phyloP scores from a whole-genome alignment of 1,139 yeast species.

The Wickerhamiella infanticola region DNA sequence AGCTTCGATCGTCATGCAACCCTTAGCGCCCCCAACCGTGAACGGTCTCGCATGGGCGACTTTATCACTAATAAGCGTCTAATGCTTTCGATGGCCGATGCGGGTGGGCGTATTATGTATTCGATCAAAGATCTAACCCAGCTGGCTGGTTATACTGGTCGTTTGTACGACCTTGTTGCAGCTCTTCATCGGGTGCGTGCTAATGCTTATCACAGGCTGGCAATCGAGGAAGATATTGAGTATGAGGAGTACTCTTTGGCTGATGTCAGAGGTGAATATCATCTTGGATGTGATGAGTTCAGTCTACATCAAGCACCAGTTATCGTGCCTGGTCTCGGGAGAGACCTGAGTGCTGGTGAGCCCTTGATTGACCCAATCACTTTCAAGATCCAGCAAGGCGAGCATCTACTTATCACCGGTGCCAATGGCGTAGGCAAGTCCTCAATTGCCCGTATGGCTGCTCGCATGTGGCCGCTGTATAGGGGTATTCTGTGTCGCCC shows the following conservation, averaged over 20 bases:
- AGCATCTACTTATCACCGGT: conserved; percentile 68
- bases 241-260: conserved; percentile 20
- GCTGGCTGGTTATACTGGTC: conserved; percentile 77
- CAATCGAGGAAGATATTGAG: conserved; percentile 2
- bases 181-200: conserved; percentile 77
- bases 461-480: conserved; percentile 88
- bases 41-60: conserved; percentile 48
- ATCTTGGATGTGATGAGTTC: conserved; percentile 61
- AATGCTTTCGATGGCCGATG: conserved; percentile 84
- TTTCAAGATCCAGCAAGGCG: conserved; percentile 49
- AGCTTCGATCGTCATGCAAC: neutral
- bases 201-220: conserved; percentile 17
- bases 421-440: conserved; percentile 87
- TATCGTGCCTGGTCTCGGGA: conserved; percentile 44
- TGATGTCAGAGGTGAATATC: conserved; percentile 69
- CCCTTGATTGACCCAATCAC: conserved; percentile 41
- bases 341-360: conserved; percentile 25
- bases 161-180: conserved; percentile 62
- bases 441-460: conserved; percentile 66
- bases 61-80: conserved; percentile 82
- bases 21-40: conserved; percentile 10
- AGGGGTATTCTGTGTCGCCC: conserved; percentile 64
- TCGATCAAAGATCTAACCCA: conserved; percentile 88
- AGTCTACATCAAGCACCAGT: conserved; percentile 74
- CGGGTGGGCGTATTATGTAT: conserved; percentile 92